A percentile compares a stretch with the other conserved stretches of the same genome.
phyloP scores from a whole-genome alignment of 805 yeast genomes.

The Schwanniomyces yamadae region DNA sequence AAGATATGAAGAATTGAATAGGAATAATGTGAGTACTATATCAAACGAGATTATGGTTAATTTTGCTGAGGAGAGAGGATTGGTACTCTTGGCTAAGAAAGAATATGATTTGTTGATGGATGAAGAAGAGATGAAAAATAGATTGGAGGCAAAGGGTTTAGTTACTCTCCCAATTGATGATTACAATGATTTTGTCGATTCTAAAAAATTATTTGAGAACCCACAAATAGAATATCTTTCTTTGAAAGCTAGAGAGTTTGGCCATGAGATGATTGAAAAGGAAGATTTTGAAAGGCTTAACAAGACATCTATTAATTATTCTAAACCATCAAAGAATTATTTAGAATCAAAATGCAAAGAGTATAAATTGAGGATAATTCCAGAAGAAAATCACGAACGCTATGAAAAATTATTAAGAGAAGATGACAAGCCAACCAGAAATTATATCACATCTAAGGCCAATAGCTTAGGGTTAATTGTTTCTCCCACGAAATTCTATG shows the following conservation, averaged over 20 bases:
- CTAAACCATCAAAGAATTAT: constrained; percentile 24
- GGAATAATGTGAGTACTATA: constrained; percentile 22
- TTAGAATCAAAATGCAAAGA: constrained; percentile 20
- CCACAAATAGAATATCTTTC: constrained; percentile 25
- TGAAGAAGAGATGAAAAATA: constrained; percentile 35
- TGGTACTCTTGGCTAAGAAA: constrained; percentile 22
- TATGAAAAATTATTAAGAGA: constrained; percentile 21
- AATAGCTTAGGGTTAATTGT: constrained; percentile 33
- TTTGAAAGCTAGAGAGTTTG: constrained; percentile 9
- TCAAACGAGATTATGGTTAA: constrained; percentile 23
- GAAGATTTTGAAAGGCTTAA: constrained; percentile 17
- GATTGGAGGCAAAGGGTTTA: constrained; percentile 29
- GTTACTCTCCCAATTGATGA: constrained; percentile 29
- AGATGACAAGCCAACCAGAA: constrained; percentile 32
- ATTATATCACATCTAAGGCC: constrained; percentile 33
- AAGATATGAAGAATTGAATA: constrained; percentile 29
- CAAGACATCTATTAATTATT: constrained; percentile 10
- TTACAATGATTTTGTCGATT: constrained; percentile 13
- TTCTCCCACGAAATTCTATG: constrained; percentile 28
- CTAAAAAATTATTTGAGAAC: constrained; percentile 11
- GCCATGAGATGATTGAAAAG: constrained; percentile 12
- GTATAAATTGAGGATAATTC: constrained; percentile 15
- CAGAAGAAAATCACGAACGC: constrained; percentile 15
- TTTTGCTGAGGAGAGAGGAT: constrained; percentile 24
- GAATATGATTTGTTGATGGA: constrained; percentile 27